Evolutionary conservation across 108 stramenopile species (phyloP).

Genomic region (Conticribra guillardii): DNA sequence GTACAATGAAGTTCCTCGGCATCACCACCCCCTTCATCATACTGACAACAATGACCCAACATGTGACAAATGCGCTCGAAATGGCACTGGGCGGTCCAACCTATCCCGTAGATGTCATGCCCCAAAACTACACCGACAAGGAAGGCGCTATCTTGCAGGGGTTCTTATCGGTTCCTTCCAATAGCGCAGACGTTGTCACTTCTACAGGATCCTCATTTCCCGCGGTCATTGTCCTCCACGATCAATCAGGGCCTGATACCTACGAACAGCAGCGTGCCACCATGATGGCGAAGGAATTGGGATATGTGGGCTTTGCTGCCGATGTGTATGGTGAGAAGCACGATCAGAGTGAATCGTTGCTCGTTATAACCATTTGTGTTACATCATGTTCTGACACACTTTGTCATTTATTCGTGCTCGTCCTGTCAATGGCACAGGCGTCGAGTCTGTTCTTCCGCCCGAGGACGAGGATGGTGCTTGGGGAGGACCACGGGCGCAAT

Average conservation of each 20-base stretch:
- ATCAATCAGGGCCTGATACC: conserved; percentile 5
- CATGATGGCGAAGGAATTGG: conserved; percentile 43
- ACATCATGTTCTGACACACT: too few relatives aligned
- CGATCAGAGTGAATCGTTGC: too few relatives aligned
- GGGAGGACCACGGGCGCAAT: conserved; percentile 17
- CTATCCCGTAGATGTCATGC: conserved; percentile 14
- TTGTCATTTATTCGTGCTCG: too few relatives aligned
- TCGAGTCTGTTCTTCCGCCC: neutral
- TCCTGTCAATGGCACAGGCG: too few relatives aligned
- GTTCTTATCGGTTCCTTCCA: conserved; percentile 6
- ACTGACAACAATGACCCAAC: too few relatives aligned
- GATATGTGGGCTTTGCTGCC: conserved; percentile 51
- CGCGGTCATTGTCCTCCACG: conserved; percentile 20
- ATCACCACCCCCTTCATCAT: too few relatives aligned
- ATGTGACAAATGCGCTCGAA: too few relatives aligned
- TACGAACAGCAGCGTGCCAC: conserved; percentile 58
- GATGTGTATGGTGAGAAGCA: conserved; percentile 58
- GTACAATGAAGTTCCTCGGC: too few relatives aligned
- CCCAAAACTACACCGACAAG: conserved; percentile 22
- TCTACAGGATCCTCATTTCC: neutral
- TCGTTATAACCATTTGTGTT: too few relatives aligned
- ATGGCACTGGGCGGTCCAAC: conserved; percentile 5
- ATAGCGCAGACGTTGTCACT: neutral
- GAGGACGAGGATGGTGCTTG: conserved; percentile 1
- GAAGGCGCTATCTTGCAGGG: conserved; percentile 11